A percentile compares a stretch with the other conserved stretches of the same genome.
phyloP scores from a whole-genome alignment of 495 filamentous ascomycete species.

The Xylaria sp. region DNA sequence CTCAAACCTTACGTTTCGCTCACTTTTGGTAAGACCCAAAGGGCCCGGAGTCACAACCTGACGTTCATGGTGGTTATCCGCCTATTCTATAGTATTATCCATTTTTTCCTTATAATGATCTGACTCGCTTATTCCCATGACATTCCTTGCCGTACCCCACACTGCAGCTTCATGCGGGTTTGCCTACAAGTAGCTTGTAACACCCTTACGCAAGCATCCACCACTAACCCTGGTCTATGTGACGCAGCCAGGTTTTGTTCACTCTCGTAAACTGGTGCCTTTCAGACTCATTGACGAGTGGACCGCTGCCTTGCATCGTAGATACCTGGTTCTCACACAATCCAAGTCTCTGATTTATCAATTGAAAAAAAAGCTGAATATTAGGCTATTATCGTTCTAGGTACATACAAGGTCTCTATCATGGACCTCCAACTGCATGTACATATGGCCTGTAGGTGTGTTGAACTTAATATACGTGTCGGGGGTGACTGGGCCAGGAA shows the following conservation, averaged over 20 bases:
- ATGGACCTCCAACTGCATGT: conserved; percentile 9
- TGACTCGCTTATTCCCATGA: conserved; percentile 20
- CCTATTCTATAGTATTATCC: neutral
- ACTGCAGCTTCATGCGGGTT: conserved; percentile 21
- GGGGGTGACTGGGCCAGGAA: conserved; percentile 12
- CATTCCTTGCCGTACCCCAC: conserved; percentile 17
- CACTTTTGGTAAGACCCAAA: neutral
- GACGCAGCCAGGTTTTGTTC: conserved; percentile 13
- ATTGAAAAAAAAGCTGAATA: neutral
- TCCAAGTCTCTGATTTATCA: neutral
- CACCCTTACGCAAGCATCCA: conserved; percentile 20
- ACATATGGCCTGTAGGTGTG: conserved; percentile 10
- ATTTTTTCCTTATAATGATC: neutral
- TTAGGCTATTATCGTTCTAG: neutral
- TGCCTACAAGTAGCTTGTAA: conserved; percentile 10
- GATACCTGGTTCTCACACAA: neutral
- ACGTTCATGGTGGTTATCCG: neutral
- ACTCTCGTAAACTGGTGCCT: neutral
- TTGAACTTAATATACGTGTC: conserved; percentile 2
- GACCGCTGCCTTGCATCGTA: conserved; percentile 14
- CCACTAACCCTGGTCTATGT: conserved; percentile 11
- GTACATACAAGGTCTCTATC: neutral
- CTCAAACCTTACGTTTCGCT: neutral
- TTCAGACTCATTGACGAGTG: neutral
- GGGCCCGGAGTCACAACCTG: neutral